Conservation (phyloP, 148 eudicot genomes). For the Vaccinium darrowii region DNA sequence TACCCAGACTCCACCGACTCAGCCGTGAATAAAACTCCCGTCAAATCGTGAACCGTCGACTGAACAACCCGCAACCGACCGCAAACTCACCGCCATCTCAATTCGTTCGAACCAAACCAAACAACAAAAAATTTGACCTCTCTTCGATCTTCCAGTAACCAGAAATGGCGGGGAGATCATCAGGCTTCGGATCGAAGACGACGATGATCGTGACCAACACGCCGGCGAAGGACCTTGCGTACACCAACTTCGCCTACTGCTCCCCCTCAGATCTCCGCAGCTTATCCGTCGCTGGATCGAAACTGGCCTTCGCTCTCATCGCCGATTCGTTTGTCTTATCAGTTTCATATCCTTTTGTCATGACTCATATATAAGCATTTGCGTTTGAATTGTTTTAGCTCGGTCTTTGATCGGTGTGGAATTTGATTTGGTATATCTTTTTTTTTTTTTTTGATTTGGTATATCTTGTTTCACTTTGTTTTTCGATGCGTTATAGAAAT, state of each 20-base stretch:
- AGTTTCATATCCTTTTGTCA: constrained; percentile 50
- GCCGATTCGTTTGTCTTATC: constrained; percentile 59
- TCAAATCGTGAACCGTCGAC: not conserved
- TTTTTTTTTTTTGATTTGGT: not conserved
- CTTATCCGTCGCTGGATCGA: constrained; percentile 53
- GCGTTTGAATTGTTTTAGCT: not conserved
- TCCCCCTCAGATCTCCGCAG: constrained; percentile 47
- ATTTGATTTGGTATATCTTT: not conserved
- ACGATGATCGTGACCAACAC: constrained; percentile 75
- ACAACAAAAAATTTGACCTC: not conserved
- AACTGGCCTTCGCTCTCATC: constrained; percentile 40
- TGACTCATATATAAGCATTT: not conserved
- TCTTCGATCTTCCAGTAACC: constrained; percentile 9
- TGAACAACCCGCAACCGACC: not conserved
- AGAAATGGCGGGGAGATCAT: constrained; percentile 35
- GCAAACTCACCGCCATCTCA: not conserved
- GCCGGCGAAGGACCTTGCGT: constrained; percentile 57
- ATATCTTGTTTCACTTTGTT: constrained; percentile 6
- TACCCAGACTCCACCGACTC: not conserved
- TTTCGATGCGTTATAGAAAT: not conserved
- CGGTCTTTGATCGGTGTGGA: not conserved
- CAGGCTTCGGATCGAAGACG: constrained; percentile 21
- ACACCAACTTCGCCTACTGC: constrained; percentile 63
- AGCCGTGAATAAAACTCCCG: not conserved
- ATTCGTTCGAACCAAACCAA: not conserved